Evolutionary conservation across 768 basidiomycete genomes (phyloP), one percentile per base, ranked within the genome.

Genomic region (Leucogyrophana mollusca): DNA sequence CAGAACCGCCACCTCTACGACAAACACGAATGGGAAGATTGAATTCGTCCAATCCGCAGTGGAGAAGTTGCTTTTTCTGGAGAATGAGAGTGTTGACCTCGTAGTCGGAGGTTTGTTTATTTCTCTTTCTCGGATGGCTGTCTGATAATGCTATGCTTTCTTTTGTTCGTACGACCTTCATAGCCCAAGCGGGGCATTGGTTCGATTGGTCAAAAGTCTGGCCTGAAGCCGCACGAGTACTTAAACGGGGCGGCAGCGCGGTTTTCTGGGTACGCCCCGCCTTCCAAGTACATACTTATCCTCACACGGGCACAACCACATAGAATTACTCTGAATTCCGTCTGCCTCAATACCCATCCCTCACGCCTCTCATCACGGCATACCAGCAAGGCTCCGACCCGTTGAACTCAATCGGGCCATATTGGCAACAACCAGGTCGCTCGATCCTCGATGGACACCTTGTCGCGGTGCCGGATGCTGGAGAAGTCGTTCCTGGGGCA

Each of bases 131-230:
- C 2, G 10, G 10, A 8, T n/a, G 5, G 16, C 9, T n/a, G 13
- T 20, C 32, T 16, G 23, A 16, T 35, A 5, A 13, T 9, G n/a
- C 3, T n/a, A 3, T 45, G 21, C 9, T 14, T 23, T 25, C 21
- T 18, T 4, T 34, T 17, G 1, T n/a, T n/a, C n/a, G n/a, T n/a
- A n/a, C n/a, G n/a, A n/a, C n/a, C n/a, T 8, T 3, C 38, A 17
- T 45, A 88, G 89, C 86, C 1, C 90, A 90, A 62, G 78, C 90
- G 0, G 82, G 80, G 1, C 90, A 93, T 57, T 91, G 90, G 90
- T 92, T 92, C 56, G 75, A 91, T 54, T 88, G 83, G 78, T 58
- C 65, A 2, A 77, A 73, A 49, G 72, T 86, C 13, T 92, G 89
- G 87, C 76, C 76, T 7, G 86, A 90, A 61, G 69, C 78, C 0